Conservation (phyloP, 2,329 filamentous ascomycete genomes). For the Aureobasidium sp. region DNA sequence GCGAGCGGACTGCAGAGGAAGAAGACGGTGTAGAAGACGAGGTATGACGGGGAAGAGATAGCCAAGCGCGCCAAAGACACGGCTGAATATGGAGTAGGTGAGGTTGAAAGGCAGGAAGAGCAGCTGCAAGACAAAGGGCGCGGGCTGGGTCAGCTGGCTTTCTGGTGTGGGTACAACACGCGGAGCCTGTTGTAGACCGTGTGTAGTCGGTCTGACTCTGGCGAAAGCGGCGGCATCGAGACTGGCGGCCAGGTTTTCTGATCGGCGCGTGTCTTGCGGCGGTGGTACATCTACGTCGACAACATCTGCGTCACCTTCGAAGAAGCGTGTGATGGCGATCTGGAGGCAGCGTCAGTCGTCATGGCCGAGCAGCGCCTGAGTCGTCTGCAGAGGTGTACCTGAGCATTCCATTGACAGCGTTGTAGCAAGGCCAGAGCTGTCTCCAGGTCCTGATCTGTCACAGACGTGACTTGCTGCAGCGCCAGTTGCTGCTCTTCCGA, state of each 20-base stretch:
- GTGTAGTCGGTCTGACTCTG: slow-evolving; percentile 9
- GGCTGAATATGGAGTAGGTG: slow-evolving; percentile 64
- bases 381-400: slow-evolving; percentile 45
- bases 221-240: slow-evolving; percentile 28
- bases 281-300: slow-evolving; percentile 66
- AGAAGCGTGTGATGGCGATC: slow-evolving; percentile 96
- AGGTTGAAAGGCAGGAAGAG: slow-evolving; percentile 76
- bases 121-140: slow-evolving; percentile 69
- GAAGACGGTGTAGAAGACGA: slow-evolving; percentile 46
- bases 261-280: slow-evolving; percentile 55
- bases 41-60: slow-evolving; percentile 78
- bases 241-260: slow-evolving; percentile 62
- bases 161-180: slow-evolving; percentile 73
- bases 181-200: slow-evolving; percentile 62
- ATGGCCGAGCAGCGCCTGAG: not conserved
- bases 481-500: slow-evolving; percentile 72
- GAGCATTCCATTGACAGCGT: slow-evolving; percentile 92
- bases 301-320: slow-evolving; percentile 88
- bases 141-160: slow-evolving; percentile 57
- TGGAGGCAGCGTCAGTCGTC: slow-evolving; percentile 34
- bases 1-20: slow-evolving; percentile 49
- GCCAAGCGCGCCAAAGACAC: slow-evolving; percentile 64
- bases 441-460: slow-evolving; percentile 74
- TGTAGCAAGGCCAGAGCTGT: slow-evolving; percentile 73
- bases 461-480: slow-evolving; percentile 78